These are phyloP conservation scores for Arachis monticola DNA, from an alignment of 331 rosid species.

Conservation along the genomic window DNA sequence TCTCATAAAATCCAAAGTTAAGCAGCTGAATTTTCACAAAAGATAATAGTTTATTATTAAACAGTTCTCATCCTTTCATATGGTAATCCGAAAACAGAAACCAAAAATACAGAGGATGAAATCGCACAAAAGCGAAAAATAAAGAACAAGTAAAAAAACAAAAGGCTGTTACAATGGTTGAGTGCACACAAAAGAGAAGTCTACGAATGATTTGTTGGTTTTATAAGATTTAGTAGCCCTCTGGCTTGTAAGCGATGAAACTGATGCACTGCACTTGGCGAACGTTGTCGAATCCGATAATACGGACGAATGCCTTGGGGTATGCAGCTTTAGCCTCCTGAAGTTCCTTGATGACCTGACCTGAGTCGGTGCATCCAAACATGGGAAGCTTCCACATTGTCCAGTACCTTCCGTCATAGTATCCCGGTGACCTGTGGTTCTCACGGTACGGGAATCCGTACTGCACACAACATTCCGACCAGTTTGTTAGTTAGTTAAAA, in stretches of 20 bases:
- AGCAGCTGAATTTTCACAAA: not conserved
- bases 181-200: constrained; percentile 30
- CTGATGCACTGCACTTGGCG: constrained; percentile 64
- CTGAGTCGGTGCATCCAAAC: constrained; percentile 45
- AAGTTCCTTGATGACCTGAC: constrained; percentile 51
- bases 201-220: not conserved
- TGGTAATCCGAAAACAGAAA: constrained; percentile 41
- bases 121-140: not conserved
- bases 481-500: too few relatives aligned
- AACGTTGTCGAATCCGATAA: constrained; percentile 71
- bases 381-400: constrained; percentile 57
- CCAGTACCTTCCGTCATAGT: constrained; percentile 56
- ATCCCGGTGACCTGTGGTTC: constrained; percentile 52
- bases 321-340: constrained; percentile 36
- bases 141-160: not conserved
- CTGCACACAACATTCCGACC: constrained; percentile 50
- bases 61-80: constrained; percentile 44
- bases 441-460: constrained; percentile 54
- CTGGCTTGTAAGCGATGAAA: constrained; percentile 66
- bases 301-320: constrained; percentile 40
- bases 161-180: constrained; percentile 27
- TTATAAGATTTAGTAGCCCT: not conserved
- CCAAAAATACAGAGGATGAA: constrained; percentile 38
- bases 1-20: constrained; percentile 4
- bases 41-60: constrained; percentile 32